phyloP scores from a whole-genome alignment of 1,284 basidiomycete genomes.

The Rhodotorula sp. region DNA sequence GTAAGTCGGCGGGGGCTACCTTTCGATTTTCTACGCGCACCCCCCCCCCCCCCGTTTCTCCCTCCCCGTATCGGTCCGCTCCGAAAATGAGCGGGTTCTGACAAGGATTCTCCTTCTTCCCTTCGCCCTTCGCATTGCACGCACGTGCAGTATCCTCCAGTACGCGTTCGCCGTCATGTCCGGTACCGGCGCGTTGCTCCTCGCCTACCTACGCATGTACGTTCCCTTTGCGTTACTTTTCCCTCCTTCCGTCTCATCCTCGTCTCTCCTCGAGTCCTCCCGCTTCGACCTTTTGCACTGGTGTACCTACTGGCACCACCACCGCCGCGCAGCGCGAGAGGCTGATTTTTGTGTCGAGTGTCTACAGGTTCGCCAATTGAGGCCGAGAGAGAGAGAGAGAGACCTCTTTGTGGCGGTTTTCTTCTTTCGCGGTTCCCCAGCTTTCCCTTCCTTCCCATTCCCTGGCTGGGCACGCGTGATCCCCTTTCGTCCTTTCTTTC shows the following conservation, averaged over 20 bases:
- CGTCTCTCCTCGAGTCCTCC: too few relatives aligned
- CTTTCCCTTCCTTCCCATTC: too few relatives aligned
- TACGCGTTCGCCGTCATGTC: constrained; percentile 44
- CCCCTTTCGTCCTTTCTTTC: too few relatives aligned
- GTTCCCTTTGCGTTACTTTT: background rate
- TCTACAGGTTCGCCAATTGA: too few relatives aligned
- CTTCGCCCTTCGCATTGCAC: background rate
- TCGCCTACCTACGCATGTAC: constrained; percentile 43
- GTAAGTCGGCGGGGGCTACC: constrained; percentile 13
- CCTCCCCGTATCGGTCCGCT: too few relatives aligned
- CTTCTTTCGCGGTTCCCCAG: too few relatives aligned
- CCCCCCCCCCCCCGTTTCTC: background rate
- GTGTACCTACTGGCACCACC: background rate
- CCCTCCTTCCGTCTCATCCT: background rate
- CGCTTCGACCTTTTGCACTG: background rate
- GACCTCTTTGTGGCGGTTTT: too few relatives aligned
- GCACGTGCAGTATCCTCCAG: constrained; percentile 38
- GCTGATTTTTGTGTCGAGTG: too few relatives aligned
- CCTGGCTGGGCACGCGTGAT: too few relatives aligned
- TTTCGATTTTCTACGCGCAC: background rate
- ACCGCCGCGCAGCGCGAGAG: too few relatives aligned
- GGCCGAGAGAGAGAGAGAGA: too few relatives aligned
- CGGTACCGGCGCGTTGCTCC: constrained; percentile 43
- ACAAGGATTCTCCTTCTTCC: background rate
- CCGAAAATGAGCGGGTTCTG: too few relatives aligned